Percentiles rank a stretch among this genome's conserved stretches.
These are phyloP conservation scores for Metschnikowia noctiluminum DNA, from an alignment of 805 yeast genomes.

Conservation along the genomic window DNA sequence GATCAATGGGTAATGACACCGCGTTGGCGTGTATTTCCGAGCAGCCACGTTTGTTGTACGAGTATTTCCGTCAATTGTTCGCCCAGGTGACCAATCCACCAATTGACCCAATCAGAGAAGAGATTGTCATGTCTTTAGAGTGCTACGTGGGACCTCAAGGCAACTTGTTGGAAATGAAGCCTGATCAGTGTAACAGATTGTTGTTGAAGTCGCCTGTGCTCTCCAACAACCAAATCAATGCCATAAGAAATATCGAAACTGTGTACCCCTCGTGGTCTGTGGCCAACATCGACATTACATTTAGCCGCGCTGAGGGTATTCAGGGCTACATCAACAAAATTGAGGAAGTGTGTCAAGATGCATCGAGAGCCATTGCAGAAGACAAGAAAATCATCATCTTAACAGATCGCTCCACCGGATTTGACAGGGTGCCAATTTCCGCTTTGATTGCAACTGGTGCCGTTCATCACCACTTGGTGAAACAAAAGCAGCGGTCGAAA, in stretches of 20 bases:
- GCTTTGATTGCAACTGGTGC: slow-evolving; percentile 94
- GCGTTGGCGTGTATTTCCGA: slow-evolving; percentile 93
- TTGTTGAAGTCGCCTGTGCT: slow-evolving; percentile 80
- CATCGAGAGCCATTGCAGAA: slow-evolving; percentile 77
- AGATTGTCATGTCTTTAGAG: slow-evolving; percentile 94
- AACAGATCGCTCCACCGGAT: slow-evolving; percentile 63
- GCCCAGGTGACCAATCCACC: slow-evolving; percentile 99
- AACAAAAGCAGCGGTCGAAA: slow-evolving; percentile 93
- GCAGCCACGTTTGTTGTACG: slow-evolving; percentile 87
- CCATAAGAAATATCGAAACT: slow-evolving; percentile 65
- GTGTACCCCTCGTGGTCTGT: slow-evolving; percentile 87
- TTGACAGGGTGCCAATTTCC: slow-evolving; percentile 72
- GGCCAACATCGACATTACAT: slow-evolving; percentile 82
- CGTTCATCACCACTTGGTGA: slow-evolving; percentile 92
- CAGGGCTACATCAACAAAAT: slow-evolving; percentile 81
- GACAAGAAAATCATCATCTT: slow-evolving; percentile 72
- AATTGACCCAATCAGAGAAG: slow-evolving; percentile 95
- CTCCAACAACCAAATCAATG: slow-evolving; percentile 66
- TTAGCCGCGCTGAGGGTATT: slow-evolving; percentile 76
- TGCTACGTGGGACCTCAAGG: slow-evolving; percentile 99
- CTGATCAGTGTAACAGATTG: slow-evolving; percentile 87
- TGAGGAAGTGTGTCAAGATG: slow-evolving; percentile 83
- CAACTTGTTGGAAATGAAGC: slow-evolving; percentile 86
- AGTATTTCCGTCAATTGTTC: slow-evolving; percentile 91
- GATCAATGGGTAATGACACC: slow-evolving; percentile 98